These are phyloP conservation scores for Pestalotiopsis fici DNA, from an alignment of 2,329 filamentous ascomycete genomes.

Conservation along the genomic window DNA sequence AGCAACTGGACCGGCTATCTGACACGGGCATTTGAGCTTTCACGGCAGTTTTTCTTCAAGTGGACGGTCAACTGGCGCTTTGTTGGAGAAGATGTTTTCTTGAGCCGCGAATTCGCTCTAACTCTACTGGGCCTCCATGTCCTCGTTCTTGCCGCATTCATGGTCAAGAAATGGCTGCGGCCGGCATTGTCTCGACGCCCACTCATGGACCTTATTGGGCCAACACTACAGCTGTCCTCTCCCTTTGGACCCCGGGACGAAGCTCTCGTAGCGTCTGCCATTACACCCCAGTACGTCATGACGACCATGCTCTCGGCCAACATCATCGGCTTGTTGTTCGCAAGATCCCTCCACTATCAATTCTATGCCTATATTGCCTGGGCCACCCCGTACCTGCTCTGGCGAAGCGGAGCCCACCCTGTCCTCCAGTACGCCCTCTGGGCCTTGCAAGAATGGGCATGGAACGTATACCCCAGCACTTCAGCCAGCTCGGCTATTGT, in stretches of 20 bases:
- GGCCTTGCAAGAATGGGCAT: conserved; percentile 84
- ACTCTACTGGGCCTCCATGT: conserved; percentile 67
- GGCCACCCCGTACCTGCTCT: conserved; percentile 85
- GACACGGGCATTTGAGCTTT: conserved; percentile 84
- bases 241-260: conserved; percentile 56
- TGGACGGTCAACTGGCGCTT: conserved; percentile 99
- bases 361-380: conserved; percentile 93
- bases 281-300: conserved; percentile 74
- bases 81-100: conserved; percentile 79
- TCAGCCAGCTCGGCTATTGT: conserved; percentile 58
- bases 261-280: conserved; percentile 52
- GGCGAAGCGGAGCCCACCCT: conserved; percentile 72
- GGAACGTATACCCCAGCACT: conserved; percentile 90
- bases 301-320: conserved; percentile 77
- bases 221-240: conserved; percentile 41
- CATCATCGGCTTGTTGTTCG: conserved; percentile 79
- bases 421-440: conserved; percentile 69
- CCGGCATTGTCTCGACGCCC: conserved; percentile 57
- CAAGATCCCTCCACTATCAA: conserved; percentile 89
- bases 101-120: conserved; percentile 68
- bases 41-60: conserved; percentile 88
- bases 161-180: conserved; percentile 69
- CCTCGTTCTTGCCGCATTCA: conserved; percentile 66
- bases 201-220: conserved; percentile 52
- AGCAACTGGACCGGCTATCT: conserved; percentile 72